These are phyloP conservation scores for Crassisporium funariophilum DNA, from an alignment of 768 basidiomycete genomes.

Conservation along the genomic window DNA sequence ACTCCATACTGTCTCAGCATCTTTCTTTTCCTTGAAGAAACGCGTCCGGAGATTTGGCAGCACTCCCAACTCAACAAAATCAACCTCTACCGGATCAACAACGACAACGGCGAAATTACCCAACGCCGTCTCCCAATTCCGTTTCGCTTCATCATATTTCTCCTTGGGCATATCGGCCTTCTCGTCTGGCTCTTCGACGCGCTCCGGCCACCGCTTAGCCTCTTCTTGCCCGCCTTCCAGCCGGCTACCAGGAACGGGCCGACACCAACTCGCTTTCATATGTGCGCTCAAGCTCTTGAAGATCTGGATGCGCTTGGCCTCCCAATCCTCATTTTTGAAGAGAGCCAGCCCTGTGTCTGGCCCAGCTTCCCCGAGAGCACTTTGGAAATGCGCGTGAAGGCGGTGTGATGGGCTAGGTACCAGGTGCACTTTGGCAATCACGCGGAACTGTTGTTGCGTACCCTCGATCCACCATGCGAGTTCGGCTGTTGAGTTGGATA, in stretches of 20 bases:
- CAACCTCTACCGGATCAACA: conserved; percentile 71
- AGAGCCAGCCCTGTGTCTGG: conserved; percentile 28
- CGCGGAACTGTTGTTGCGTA: conserved; percentile 72
- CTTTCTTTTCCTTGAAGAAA: conserved; percentile 44
- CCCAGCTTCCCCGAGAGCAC: conserved; percentile 19
- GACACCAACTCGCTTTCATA: conserved; percentile 74
- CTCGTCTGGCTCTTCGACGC: conserved; percentile 43
- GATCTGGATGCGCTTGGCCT: conserved; percentile 55
- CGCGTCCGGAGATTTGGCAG: conserved; percentile 59
- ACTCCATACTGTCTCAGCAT: conserved; percentile 46
- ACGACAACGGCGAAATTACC: conserved; percentile 71
- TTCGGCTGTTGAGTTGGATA: conserved; percentile 52
- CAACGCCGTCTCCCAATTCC: conserved; percentile 55
- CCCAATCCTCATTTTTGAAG: conserved; percentile 61
- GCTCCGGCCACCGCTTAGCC: conserved; percentile 61
- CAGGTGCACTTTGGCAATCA: conserved; percentile 58
- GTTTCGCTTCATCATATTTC: conserved; percentile 43
- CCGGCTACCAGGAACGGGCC: conserved; percentile 63
- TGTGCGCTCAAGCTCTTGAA: conserved; percentile 61
- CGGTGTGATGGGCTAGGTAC: conserved; percentile 50
- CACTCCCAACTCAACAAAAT: conserved; percentile 63
- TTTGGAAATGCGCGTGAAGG: conserved; percentile 35
- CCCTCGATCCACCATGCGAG: conserved; percentile 75
- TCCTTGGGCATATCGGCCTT: conserved; percentile 30
- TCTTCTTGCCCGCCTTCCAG: conserved; percentile 56